Conservation (phyloP, 2,329 filamentous ascomycete genomes). For the Lachnellula suecica region DNA sequence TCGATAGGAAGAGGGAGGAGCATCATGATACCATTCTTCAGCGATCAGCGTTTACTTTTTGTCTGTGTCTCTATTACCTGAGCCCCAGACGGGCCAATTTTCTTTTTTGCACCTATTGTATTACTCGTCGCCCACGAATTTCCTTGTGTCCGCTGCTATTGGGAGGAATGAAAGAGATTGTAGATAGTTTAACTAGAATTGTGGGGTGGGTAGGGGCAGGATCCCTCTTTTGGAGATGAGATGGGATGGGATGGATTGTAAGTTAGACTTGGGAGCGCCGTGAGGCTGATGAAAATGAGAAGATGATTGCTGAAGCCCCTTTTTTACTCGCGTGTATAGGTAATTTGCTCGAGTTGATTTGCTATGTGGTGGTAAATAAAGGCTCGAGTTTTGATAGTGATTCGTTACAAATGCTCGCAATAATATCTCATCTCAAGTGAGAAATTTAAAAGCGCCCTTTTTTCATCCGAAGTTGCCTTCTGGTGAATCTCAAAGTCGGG, state of each 20-base stretch:
- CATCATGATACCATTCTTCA: constrained; percentile 23
- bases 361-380: no score
- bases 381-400: no score
- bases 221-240: not conserved
- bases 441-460: no score
- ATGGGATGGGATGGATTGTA: constrained; percentile 6
- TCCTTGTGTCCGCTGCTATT: constrained; percentile 5
- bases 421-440: no score
- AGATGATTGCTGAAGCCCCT: not conserved
- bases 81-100: constrained; percentile 9
- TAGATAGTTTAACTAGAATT: constrained; percentile 7
- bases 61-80: constrained; percentile 7
- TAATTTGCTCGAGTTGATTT: no score
- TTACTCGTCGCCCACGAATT: constrained; percentile 8
- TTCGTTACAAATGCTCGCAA: no score
- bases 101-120: constrained; percentile 5
- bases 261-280: constrained; percentile 9
- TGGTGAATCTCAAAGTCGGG: no score
- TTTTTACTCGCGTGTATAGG: no score
- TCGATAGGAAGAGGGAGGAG: constrained; percentile 4
- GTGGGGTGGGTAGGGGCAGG: no score
- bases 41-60: constrained; percentile 12
- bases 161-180: constrained; percentile 5
- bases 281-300: not conserved
- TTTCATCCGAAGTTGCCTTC: no score